Conservation (phyloP, 768 basidiomycete genomes). For the Mycena amicta region DNA sequence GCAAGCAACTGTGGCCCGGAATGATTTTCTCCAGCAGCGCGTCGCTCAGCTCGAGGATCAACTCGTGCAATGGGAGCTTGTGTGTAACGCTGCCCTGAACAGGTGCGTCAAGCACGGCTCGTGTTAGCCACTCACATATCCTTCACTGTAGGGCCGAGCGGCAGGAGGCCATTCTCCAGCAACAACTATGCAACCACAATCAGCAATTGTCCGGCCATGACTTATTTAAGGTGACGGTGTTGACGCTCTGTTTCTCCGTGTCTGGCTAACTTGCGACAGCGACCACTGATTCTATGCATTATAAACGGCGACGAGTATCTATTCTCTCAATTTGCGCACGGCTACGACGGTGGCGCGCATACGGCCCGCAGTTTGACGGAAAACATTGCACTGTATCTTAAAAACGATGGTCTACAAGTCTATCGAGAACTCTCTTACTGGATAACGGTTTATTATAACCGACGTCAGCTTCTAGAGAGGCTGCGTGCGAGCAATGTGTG, state of each 20-base stretch:
- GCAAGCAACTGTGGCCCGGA: constrained; percentile 61
- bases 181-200: background rate
- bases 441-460: constrained; percentile 75
- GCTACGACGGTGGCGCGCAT: constrained; percentile 64
- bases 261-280: constrained; percentile 42
- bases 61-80: constrained; percentile 63
- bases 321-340: constrained; percentile 66
- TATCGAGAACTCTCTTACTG: constrained; percentile 68
- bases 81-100: background rate
- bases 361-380: constrained; percentile 70
- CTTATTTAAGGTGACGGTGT: background rate
- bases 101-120: background rate
- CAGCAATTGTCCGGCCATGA: constrained; percentile 32
- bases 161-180: background rate
- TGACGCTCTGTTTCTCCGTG: background rate
- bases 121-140: background rate
- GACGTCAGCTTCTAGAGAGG: constrained; percentile 50
- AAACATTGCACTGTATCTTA: constrained; percentile 67
- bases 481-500: constrained; percentile 59
- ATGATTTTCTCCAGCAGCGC: constrained; percentile 63
- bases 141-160: background rate
- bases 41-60: constrained; percentile 72
- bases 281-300: constrained; percentile 72
- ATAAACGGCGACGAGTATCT: constrained; percentile 74
- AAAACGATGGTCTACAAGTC: constrained; percentile 56